Conservation (phyloP, 306 rosid genomes). For the Lathyrus oleraceus region DNA sequence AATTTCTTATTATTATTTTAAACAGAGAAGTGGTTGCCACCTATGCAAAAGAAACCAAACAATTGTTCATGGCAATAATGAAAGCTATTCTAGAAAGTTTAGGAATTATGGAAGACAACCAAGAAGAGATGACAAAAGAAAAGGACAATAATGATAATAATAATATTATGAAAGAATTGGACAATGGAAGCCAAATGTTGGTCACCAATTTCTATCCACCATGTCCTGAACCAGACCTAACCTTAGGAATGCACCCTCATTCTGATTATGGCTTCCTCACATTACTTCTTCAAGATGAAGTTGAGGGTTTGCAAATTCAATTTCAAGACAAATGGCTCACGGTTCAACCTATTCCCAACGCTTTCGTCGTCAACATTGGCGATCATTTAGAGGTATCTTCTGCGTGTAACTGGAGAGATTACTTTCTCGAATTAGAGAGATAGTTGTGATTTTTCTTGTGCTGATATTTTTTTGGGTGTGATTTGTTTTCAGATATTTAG, state of each 20-base stretch:
- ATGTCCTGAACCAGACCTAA: conserved; percentile 86
- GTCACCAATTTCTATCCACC: conserved; percentile 84
- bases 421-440: too few relatives aligned
- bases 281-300: conserved; percentile 84
- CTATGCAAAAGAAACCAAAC: conserved; percentile 66
- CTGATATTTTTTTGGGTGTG: background rate
- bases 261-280: conserved; percentile 95
- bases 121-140: conserved; percentile 34
- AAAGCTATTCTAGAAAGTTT: conserved; percentile 76
- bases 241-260: conserved; percentile 92
- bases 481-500: conserved; percentile 60
- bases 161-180: conserved; percentile 48
- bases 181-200: conserved; percentile 82
- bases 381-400: conserved; percentile 79
- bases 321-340: conserved; percentile 69
- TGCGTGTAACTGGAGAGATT: too few relatives aligned
- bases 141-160: conserved; percentile 13
- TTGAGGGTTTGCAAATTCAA: conserved; percentile 79
- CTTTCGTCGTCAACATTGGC: conserved; percentile 82
- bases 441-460: background rate
- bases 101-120: conserved; percentile 43
- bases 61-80: conserved; percentile 55
- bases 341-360: conserved; percentile 70
- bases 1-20: background rate
- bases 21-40: conserved; percentile 56